A percentile compares a stretch with the other conserved stretches of the same genome.
These are phyloP conservation scores for Tribonema minus DNA, from an alignment of 108 stramenopile species.

Conservation along the genomic window DNA sequence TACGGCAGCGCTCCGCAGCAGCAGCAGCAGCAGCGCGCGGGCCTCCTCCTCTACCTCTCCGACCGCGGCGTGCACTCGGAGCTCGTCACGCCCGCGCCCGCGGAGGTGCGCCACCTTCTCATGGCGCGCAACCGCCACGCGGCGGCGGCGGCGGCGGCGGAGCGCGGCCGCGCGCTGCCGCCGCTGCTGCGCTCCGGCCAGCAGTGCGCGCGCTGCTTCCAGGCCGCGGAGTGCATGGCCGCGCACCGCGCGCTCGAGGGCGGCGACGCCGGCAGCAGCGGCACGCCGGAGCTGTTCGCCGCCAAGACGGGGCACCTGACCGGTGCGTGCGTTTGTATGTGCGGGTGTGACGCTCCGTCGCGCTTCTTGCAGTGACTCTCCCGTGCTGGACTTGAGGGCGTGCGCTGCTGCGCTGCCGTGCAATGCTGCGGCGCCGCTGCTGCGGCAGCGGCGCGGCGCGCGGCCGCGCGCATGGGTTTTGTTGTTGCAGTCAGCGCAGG, in stretches of 20 bases:
- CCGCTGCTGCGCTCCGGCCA: conserved; percentile 1
- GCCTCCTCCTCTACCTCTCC: conserved; percentile 23
- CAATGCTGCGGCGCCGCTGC: too few species aligned
- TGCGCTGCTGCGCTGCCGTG: too few species aligned
- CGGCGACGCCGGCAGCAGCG: conserved; percentile 18
- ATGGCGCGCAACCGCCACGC: conserved; percentile 29
- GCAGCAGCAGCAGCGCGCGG: neutral
- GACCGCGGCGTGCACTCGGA: neutral
- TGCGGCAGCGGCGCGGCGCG: too few species aligned
- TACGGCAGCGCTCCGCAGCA: too few species aligned
- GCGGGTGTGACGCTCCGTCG: too few species aligned
- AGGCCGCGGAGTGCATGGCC: conserved; percentile 29
- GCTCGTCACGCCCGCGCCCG: conserved; percentile 8
- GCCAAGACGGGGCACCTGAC: too few species aligned
- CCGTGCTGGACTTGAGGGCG: too few species aligned
- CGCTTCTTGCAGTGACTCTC: too few species aligned
- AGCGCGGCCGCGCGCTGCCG: neutral
- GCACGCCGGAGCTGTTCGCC: conserved; percentile 8
- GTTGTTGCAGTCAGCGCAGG: too few species aligned
- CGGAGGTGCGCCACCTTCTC: conserved; percentile 15
- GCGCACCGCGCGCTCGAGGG: conserved; percentile 25
- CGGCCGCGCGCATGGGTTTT: too few species aligned
- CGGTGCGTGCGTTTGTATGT: too few species aligned
- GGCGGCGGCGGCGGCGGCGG: neutral
- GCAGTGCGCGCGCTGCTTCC: conserved; percentile 28